These are phyloP conservation scores for Craspedostauros australis DNA, from an alignment of 108 stramenopile species.

Conservation along the genomic window DNA sequence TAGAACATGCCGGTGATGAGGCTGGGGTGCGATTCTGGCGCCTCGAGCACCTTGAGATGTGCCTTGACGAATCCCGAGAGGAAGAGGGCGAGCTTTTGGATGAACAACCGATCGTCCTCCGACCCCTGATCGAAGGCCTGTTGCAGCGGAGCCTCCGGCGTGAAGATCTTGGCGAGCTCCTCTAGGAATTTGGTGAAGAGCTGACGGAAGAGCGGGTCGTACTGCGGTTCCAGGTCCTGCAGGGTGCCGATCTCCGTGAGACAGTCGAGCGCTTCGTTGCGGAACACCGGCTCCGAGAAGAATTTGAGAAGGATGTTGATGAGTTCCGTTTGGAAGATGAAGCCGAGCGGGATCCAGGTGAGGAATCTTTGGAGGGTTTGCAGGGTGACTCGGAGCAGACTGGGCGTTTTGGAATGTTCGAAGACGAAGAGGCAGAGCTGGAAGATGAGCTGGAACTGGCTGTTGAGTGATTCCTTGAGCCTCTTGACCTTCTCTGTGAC, in stretches of 20 bases:
- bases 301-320: conserved; percentile 90
- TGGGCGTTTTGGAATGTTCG: conserved; percentile 75
- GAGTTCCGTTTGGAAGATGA: conserved; percentile 95
- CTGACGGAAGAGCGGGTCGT: conserved; percentile 83
- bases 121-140: conserved; percentile 83
- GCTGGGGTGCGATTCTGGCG: conserved; percentile 72
- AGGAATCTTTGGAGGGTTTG: conserved; percentile 94
- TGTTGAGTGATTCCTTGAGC: conserved; percentile 87
- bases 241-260: conserved; percentile 96
- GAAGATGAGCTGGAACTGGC: conserved; percentile 94
- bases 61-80: conserved; percentile 87
- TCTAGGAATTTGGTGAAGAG: conserved; percentile 78
- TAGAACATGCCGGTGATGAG: conserved; percentile 91
- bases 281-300: conserved; percentile 85
- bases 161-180: conserved; percentile 68
- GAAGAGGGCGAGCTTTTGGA: conserved; percentile 94
- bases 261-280: conserved; percentile 94
- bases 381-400: conserved; percentile 85
- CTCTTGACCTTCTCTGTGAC: conserved; percentile 88
- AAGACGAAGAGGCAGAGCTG: conserved; percentile 96
- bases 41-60: conserved; percentile 86
- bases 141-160: conserved; percentile 79
- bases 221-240: conserved; percentile 83
- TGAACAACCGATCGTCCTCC: conserved; percentile 90
- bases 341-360: conserved; percentile 97